Conservation (phyloP, 2,329 filamentous ascomycete species). For the Verticillium dahliae region DNA sequence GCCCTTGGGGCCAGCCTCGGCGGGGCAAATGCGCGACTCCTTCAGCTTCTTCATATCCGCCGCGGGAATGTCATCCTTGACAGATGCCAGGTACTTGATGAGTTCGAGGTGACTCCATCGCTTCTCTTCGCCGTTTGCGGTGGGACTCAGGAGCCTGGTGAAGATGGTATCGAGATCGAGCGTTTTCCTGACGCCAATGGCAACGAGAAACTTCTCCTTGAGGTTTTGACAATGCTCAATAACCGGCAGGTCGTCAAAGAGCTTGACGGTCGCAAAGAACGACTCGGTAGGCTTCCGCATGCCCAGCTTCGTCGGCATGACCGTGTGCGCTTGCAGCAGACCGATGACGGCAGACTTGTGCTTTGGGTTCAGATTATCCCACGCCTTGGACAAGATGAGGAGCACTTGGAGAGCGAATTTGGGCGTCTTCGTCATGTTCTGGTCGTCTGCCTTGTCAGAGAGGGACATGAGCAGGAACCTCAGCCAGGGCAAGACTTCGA, state of each 20-base stretch:
- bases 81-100: constrained; percentile 88
- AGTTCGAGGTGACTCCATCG: constrained; percentile 92
- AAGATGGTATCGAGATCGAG: constrained; percentile 94
- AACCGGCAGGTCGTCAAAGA: constrained; percentile 89
- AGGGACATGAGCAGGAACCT: constrained; percentile 68
- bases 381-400: constrained; percentile 77
- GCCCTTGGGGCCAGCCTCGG: constrained; percentile 55
- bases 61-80: constrained; percentile 78
- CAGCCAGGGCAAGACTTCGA: constrained; percentile 83
- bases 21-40: constrained; percentile 74
- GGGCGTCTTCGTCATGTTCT: constrained; percentile 65
- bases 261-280: constrained; percentile 87
- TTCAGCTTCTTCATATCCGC: constrained; percentile 75
- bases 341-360: constrained; percentile 61
- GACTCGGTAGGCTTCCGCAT: constrained; percentile 82
- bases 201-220: constrained; percentile 82
- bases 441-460: constrained; percentile 50
- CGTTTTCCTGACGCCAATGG: constrained; percentile 88
- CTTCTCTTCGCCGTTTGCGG: constrained; percentile 44
- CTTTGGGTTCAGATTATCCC: constrained; percentile 67
- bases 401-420: constrained; percentile 74
- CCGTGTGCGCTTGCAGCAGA: constrained; percentile 59
- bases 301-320: constrained; percentile 85
- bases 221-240: constrained; percentile 70
- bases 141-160: constrained; percentile 66